Percentiles rank a stretch among this genome's conserved stretches.
Conservation (phyloP, 768 basidiomycete species). For the Pulveroboletus sp. region DNA sequence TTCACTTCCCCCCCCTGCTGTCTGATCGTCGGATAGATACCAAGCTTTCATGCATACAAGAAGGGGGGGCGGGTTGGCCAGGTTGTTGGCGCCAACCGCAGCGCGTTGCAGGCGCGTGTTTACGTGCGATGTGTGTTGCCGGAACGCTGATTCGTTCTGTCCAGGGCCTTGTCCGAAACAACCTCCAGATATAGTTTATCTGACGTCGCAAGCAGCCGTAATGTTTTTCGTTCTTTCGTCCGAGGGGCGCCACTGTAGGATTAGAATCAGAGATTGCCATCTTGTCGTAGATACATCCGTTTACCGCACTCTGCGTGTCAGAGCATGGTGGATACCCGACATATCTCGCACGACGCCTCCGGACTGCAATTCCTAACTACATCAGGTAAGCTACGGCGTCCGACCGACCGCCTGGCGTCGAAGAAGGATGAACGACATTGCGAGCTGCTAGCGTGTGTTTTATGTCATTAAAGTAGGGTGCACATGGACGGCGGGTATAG, state of each 20-base stretch:
- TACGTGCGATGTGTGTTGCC: background rate
- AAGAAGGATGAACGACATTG: constrained; percentile 7
- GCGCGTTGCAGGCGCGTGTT: background rate
- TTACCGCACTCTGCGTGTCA: background rate
- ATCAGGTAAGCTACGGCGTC: background rate
- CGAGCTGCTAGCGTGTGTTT: constrained; percentile 26
- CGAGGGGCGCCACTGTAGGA: background rate
- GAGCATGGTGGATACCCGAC: background rate
- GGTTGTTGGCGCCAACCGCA: background rate
- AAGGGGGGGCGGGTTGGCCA: background rate
- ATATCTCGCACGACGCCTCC: background rate
- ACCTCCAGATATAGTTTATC: background rate
- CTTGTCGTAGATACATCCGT: background rate
- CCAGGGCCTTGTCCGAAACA: background rate
- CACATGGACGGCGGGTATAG: constrained; percentile 26
- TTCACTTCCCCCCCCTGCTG: no score
- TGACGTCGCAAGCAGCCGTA: no score
- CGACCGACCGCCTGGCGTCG: background rate
- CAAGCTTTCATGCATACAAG: constrained; percentile 13
- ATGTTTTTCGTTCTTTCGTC: background rate
- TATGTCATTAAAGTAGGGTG: constrained; percentile 26
- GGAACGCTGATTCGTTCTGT: background rate
- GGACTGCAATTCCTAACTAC: background rate
- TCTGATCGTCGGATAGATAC: constrained; percentile 11
- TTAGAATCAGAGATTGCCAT: background rate